phyloP scores from a whole-genome alignment of 225 moss, liverwort and hornwort genomes.

The Pseudoscleropodium purum region DNA sequence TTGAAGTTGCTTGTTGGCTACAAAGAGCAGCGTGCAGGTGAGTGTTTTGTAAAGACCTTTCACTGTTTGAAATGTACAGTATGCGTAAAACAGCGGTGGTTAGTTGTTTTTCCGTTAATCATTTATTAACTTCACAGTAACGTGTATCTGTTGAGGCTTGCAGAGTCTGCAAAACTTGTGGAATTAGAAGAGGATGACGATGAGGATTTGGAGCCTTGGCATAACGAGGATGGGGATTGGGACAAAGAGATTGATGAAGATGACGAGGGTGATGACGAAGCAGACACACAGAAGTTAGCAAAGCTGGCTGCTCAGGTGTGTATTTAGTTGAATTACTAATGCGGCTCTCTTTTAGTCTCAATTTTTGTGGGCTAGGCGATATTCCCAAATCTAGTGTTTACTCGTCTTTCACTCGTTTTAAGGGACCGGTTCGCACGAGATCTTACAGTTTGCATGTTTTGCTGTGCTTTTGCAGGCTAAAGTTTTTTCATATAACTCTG shows the following conservation, averaged over 20 bases:
- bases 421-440: not conserved
- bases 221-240: constrained; percentile 90
- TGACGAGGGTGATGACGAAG: constrained; percentile 89
- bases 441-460: not conserved
- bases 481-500: constrained; percentile 72
- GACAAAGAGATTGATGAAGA: constrained; percentile 83
- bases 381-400: not conserved
- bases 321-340: not conserved
- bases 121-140: not conserved
- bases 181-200: constrained; percentile 73
- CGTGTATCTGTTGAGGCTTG: not conserved
- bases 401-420: not conserved
- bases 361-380: not conserved
- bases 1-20: constrained; percentile 80
- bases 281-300: constrained; percentile 71
- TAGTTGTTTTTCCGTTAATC: not conserved
- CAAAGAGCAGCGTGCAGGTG: constrained; percentile 91
- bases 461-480: constrained; percentile 47
- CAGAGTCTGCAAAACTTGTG: constrained; percentile 73
- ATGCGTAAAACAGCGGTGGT: not conserved
- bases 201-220: constrained; percentile 80
- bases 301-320: constrained; percentile 83
- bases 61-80: not conserved
- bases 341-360: not conserved
- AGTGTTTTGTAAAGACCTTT: not conserved